A percentile compares a stretch with the other conserved stretches of the same genome.
phyloP scores from a whole-genome alignment of 2,329 filamentous ascomycete genomes.

The Bipolaris victoriae region DNA sequence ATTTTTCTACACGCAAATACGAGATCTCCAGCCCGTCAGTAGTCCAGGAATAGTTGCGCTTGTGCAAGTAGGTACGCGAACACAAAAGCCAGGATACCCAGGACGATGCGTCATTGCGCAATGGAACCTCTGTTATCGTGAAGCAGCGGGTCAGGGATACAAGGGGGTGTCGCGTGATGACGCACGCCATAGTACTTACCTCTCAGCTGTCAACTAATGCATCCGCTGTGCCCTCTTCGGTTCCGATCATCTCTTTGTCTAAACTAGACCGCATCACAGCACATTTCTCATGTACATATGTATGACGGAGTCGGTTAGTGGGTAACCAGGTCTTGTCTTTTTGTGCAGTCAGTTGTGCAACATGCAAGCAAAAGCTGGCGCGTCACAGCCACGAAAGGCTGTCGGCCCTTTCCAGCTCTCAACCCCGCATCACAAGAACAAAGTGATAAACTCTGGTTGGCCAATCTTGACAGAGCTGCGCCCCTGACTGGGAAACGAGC shows the following conservation, averaged over 20 bases:
- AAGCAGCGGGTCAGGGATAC: neutral
- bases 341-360: constrained; percentile 2
- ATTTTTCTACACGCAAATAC: no score
- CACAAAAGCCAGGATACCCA: neutral
- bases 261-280: neutral
- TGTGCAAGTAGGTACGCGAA: neutral
- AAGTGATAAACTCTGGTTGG: constrained; percentile 18
- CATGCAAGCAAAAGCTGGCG: constrained; percentile 2
- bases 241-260: neutral
- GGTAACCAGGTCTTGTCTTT: neutral
- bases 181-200: neutral
- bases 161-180: neutral
- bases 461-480: constrained; percentile 17
- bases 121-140: neutral
- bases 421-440: constrained; percentile 32
- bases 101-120: neutral
- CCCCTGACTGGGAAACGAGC: constrained; percentile 18
- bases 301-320: neutral
- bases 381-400: neutral
- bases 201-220: neutral
- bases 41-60: neutral
- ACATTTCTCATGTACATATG: neutral
- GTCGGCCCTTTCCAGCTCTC: constrained; percentile 12
- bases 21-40: no score
- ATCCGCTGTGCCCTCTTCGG: neutral